phyloP scores from a whole-genome alignment of 371 early-diverging fungal genomes.

The Mortierella sp. region DNA sequence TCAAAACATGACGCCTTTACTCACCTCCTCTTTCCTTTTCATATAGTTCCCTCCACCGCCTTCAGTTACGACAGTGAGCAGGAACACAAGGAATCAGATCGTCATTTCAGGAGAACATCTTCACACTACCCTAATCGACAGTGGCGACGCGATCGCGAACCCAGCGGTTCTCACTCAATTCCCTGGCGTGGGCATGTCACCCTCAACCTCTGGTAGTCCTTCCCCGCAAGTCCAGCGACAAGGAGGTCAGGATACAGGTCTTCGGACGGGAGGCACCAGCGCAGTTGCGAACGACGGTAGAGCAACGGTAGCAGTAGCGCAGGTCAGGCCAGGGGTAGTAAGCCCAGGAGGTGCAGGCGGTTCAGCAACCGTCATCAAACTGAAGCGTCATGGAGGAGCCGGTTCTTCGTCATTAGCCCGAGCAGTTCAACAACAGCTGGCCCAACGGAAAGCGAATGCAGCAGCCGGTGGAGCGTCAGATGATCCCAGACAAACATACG shows the following conservation, averaged over 20 bases:
- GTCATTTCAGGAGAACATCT: slow-evolving; percentile 53
- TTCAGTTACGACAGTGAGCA: slow-evolving; percentile 52
- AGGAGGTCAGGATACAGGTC: slow-evolving; percentile 7
- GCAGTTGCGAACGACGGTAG: slow-evolving; percentile 3
- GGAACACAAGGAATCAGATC: slow-evolving; percentile 49
- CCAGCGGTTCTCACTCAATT: slow-evolving; percentile 22
- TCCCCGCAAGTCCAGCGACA: slow-evolving; percentile 8
- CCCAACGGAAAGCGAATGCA: slow-evolving; percentile 50
- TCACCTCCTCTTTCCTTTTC: neutral
- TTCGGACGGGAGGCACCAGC: neutral
- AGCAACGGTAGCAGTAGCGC: slow-evolving; percentile 18
- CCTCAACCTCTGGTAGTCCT: slow-evolving; percentile 19
- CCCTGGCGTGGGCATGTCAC: slow-evolving; percentile 12
- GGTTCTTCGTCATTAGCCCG: slow-evolving; percentile 55
- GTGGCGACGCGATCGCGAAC: slow-evolving; percentile 30
- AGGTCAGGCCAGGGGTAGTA: slow-evolving; percentile 17
- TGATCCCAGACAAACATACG: slow-evolving; percentile 30
- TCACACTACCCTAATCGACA: slow-evolving; percentile 47
- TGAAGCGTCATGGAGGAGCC: slow-evolving; percentile 57
- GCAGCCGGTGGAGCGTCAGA: slow-evolving; percentile 40
- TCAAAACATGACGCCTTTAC: neutral
- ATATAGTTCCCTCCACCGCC: slow-evolving; percentile 57
- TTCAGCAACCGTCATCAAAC: slow-evolving; percentile 53
- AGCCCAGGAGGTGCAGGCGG: slow-evolving; percentile 23
- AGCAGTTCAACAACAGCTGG: slow-evolving; percentile 54